These are phyloP conservation scores for Tuctoria greenei DNA, from an alignment of 176 grass and related monocot genomes.

Conservation along the genomic window DNA sequence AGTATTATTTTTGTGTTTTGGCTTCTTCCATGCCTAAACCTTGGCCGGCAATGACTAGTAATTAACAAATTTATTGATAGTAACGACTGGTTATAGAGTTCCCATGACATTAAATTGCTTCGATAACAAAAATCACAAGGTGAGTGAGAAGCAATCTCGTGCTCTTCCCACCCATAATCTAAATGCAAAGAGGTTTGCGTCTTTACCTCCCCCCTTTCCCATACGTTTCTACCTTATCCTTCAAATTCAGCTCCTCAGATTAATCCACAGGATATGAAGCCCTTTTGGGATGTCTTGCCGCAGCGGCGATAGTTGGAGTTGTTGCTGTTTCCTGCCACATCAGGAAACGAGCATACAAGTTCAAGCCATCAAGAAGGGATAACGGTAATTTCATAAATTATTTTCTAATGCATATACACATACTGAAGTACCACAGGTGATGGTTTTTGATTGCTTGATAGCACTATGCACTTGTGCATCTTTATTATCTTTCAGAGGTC, in stretches of 20 bases:
- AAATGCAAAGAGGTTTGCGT: slow-evolving; percentile 47
- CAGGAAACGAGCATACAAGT: slow-evolving; percentile 32
- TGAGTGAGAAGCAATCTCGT: slow-evolving; percentile 22
- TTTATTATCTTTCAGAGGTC: slow-evolving; percentile 38
- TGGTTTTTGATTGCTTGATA: slow-evolving; percentile 23
- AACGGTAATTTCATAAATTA: slow-evolving; percentile 39
- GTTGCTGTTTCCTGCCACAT: slow-evolving; percentile 35
- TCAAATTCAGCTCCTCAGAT: slow-evolving; percentile 20
- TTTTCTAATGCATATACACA: slow-evolving; percentile 14
- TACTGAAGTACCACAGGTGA: not conserved
- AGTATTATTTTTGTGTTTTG: slow-evolving; percentile 15
- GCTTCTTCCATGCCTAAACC: slow-evolving; percentile 21
- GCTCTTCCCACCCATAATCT: slow-evolving; percentile 29
- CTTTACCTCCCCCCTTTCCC: slow-evolving; percentile 11
- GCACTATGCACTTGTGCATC: not conserved
- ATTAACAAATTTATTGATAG: slow-evolving; percentile 28
- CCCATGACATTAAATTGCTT: slow-evolving; percentile 24
- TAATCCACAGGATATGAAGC: slow-evolving; percentile 40
- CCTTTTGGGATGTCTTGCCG: slow-evolving; percentile 41
- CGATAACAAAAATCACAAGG: slow-evolving; percentile 12
- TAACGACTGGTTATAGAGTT: slow-evolving; percentile 35
- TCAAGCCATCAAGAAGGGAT: slow-evolving; percentile 33
- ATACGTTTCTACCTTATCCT: not conserved
- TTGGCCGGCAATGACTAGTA: slow-evolving; percentile 44
- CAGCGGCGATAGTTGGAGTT: slow-evolving; percentile 25